Evolutionary conservation across 495 filamentous ascomycete genomes (phyloP), one percentile per base, ranked within the genome.

Genomic region (Amniculicola lignicola): DNA sequence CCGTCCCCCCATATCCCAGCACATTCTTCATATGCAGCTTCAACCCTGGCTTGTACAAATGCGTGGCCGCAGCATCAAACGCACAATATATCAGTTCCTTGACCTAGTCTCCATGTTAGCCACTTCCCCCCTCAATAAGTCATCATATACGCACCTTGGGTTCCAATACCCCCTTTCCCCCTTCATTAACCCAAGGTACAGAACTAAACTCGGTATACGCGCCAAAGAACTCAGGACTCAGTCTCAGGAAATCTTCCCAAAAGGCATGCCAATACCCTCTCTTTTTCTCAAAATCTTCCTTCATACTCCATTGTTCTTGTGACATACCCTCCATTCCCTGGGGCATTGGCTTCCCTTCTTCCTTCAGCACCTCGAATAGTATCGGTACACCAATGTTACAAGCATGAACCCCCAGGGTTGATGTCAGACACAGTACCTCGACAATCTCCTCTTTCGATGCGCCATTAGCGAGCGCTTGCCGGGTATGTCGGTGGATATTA

Each of bases 1-100:
- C 58, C n/a, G 69, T 73, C 0, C 70, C 74, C 0, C 74, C 74
- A 56, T 69, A 71, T 14, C 65, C 54, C 9, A 76, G 46, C 18
- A 73, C 74, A 54, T 76, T 76, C 50, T 67, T 63, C 66, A 75
- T 74, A 57, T 76, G 74, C 39, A 74, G 49, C 52, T 75, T 76
- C 50, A 74, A 52, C 2, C 74, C 74, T 4, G 70, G 67, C 4
- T 65, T 57, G 46, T 75, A 76, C 7, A 76, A 61, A 55, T 76
- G 74, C 19, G 74, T 76, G 7, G 72, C 57, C 19, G 74, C 73
- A 23, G 46, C 43, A 54, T 76, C 74, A 48, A 76, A 74, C 0
- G 74, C 74, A 47, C 72, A 74, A 41, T 73, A 74, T 12, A 76
- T 68, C 11, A 76, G 54, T 55, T 76, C 74, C 51, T 73, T 75